Percentiles rank a stretch among this genome's conserved stretches.
phyloP scores from a whole-genome alignment of 768 basidiomycete genomes.

The Xerocomellus dryophilus region DNA sequence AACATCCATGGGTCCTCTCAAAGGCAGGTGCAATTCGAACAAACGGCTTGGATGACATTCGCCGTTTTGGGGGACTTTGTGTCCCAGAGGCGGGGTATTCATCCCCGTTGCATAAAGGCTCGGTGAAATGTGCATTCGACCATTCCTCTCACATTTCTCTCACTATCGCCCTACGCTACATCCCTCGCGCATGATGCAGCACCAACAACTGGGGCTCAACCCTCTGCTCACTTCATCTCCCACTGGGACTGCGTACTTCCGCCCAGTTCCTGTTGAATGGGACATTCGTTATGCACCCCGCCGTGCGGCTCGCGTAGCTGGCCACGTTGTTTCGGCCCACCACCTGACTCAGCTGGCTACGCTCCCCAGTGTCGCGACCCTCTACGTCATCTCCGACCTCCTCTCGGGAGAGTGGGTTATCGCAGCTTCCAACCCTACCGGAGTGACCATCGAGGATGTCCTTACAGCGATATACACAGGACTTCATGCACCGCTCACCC shows the following conservation, averaged over 20 bases:
- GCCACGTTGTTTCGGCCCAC: constrained; percentile 1
- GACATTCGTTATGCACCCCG: constrained; percentile 46
- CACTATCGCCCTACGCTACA: neutral
- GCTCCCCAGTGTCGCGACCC: constrained; percentile 35
- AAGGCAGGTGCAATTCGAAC: constrained; percentile 17
- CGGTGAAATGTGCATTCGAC: neutral
- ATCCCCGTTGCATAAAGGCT: constrained; percentile 16
- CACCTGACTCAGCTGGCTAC: constrained; percentile 45
- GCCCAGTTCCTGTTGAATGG: constrained; percentile 41
- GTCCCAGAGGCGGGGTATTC: neutral
- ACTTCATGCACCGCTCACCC: constrained; percentile 38
- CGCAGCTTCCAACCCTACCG: constrained; percentile 37
- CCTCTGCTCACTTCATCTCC: constrained; percentile 15
- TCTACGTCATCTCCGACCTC: constrained; percentile 47
- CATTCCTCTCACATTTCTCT: neutral
- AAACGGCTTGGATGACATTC: constrained; percentile 8
- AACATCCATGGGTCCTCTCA: neutral
- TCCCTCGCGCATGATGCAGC: constrained; percentile 11
- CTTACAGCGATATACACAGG: constrained; percentile 43
- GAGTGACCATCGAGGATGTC: constrained; percentile 53
- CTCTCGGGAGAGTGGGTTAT: constrained; percentile 45
- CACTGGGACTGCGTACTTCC: constrained; percentile 9
- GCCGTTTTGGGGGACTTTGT: no score
- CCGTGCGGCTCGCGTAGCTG: constrained; percentile 17
- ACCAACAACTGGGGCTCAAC: constrained; percentile 15